Base-by-base conservation (phyloP, 176 grass and related monocot genomes). In the Calamus simplicifolius region DNA sequence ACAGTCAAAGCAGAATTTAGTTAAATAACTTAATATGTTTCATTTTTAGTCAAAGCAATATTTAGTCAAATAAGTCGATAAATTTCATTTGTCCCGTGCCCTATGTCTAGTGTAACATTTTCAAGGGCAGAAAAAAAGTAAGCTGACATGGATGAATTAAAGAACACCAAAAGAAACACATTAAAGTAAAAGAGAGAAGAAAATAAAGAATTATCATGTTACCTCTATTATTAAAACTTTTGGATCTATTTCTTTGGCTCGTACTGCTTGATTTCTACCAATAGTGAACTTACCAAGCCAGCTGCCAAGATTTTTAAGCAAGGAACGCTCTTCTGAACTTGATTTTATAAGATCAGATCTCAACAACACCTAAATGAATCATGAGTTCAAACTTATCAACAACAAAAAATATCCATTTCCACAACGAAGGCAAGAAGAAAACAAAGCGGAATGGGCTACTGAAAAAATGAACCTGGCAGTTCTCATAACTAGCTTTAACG, bases 261-360 rank as follows among this genome's bases (percentile, higher is more conserved):
- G 66, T 66, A 96, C 80, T 56, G 87, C 67, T 70, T 96, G 83
- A 70, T 96, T 96, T 75, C 83, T 87, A 73, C 83, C 92, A 59
- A 96, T 96, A 25, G 92, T 96, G 71, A 85, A 90, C 68, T 96
- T 96, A 48, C 92, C 92, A 29, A 96, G 78, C 92, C 92, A 96
- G 61, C 92, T 96, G 63, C 92, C 92, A 62, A 96, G 83, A 77
- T 96, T 96, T 82, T 96, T 96, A 53, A 96, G 87, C 65, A 96
- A 80, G 0, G 92, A 96, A 43, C 92, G 81, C 79, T 96, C 86
- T 73, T 96, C 92, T 10, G 92, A 90, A 82, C 92, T 96, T 69
- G 92, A 90, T 72, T 96, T 90, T 51, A 96, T 90, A 73, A 96
- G 92, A 66, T 96, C 87, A 0, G 92, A 96, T 54, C 71, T 80